Conservation (phyloP, 371 early-diverging fungal species). For the Syncephalastrum contaminatum region DNA sequence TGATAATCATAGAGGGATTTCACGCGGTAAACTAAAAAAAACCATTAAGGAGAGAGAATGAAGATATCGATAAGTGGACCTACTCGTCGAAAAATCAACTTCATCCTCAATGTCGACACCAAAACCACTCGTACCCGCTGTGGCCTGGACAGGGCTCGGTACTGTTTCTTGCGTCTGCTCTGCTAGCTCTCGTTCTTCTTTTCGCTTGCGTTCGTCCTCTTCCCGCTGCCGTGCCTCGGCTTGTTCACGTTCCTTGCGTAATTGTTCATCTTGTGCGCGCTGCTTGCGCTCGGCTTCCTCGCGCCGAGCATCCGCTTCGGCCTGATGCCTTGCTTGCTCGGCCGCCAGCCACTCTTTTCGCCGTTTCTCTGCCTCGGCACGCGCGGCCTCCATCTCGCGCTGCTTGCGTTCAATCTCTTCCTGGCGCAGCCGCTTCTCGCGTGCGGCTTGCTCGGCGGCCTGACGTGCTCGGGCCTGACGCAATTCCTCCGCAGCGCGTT, state of each 20-base stretch:
- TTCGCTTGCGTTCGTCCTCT: constrained; percentile 6
- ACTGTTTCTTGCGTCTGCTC: neutral
- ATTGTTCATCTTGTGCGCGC: constrained; percentile 8
- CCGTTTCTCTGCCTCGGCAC: constrained; percentile 27
- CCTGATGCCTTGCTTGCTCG: constrained; percentile 12
- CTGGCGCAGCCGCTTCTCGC: constrained; percentile 31
- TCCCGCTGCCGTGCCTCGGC: constrained; percentile 10
- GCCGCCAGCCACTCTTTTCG: constrained; percentile 28
- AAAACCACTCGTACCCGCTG: constrained; percentile 45
- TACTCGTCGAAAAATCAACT: constrained; percentile 48
- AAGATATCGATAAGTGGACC: neutral
- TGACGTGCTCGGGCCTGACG: constrained; percentile 29
- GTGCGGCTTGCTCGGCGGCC: constrained; percentile 45
- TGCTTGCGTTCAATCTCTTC: constrained; percentile 30
- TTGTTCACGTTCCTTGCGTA: constrained; percentile 5
- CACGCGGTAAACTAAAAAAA: constrained; percentile 38
- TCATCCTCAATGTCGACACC: constrained; percentile 49
- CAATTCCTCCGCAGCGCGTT: constrained; percentile 27
- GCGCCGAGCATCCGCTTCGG: constrained; percentile 3
- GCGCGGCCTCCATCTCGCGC: constrained; percentile 31
- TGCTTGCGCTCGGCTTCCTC: constrained; percentile 6
- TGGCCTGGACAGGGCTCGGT: constrained; percentile 17
- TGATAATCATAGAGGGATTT: constrained; percentile 47
- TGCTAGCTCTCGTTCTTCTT: neutral
- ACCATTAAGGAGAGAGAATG: neutral